phyloP scores from a whole-genome alignment of 768 basidiomycete genomes.

The Russula lepida region DNA sequence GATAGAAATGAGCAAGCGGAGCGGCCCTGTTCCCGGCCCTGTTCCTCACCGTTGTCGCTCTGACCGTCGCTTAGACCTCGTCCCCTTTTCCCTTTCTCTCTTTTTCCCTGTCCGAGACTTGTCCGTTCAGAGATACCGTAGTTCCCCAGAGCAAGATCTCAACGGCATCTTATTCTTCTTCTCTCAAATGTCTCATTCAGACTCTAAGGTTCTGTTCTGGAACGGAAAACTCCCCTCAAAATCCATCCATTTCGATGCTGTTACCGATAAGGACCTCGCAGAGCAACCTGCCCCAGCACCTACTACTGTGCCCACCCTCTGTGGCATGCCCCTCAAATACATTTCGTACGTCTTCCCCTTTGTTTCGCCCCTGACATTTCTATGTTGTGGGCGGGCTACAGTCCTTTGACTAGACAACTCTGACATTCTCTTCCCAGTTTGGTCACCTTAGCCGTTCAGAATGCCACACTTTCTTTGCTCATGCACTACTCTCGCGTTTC shows the following conservation, averaged over 20 bases:
- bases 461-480: conserved; percentile 82
- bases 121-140: background rate
- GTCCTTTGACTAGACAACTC: background rate
- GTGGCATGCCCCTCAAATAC: conserved; percentile 70
- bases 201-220: conserved; percentile 14
- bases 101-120: background rate
- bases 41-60: background rate
- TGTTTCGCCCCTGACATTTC: background rate
- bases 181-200: conserved; percentile 10
- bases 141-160: background rate
- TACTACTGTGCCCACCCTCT: conserved; percentile 44
- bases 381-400: background rate
- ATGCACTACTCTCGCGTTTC: conserved; percentile 95
- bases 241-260: conserved; percentile 7
- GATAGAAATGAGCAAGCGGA: no score
- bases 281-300: conserved; percentile 27
- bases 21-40: no score
- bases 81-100: background rate
- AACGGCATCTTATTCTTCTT: background rate
- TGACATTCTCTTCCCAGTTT: conserved; percentile 38
- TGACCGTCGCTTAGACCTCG: background rate
- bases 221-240: conserved; percentile 8
- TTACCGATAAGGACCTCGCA: background rate
- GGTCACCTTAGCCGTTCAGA: conserved; percentile 84
- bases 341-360: conserved; percentile 49